Percentiles rank a stretch among this genome's conserved stretches.
Conservation (phyloP, 2,329 filamentous ascomycete genomes). For the Drechslera avenae region DNA sequence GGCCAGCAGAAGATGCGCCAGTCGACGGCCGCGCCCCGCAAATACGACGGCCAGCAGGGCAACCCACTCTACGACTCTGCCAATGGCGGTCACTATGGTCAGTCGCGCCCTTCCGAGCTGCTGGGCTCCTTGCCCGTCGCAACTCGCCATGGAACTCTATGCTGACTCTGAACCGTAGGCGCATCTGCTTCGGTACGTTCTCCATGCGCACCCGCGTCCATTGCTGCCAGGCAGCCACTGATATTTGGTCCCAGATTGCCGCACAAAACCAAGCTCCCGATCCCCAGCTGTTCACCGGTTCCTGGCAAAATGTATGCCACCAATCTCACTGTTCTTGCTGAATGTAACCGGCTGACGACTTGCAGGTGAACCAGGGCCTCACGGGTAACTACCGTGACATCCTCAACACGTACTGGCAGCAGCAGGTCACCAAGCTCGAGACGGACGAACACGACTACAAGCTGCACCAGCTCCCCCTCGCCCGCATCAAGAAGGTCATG, state of each 20-base stretch:
- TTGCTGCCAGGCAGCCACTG: slow-evolving; percentile 27
- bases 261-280: slow-evolving; percentile 86
- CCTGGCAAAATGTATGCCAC: slow-evolving; percentile 82
- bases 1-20: slow-evolving; percentile 48
- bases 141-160: slow-evolving; percentile 5
- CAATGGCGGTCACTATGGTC: slow-evolving; percentile 58
- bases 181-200: slow-evolving; percentile 69
- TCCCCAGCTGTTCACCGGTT: slow-evolving; percentile 87
- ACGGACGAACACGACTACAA: slow-evolving; percentile 98
- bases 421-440: slow-evolving; percentile 94
- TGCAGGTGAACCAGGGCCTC: slow-evolving; percentile 90
- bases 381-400: slow-evolving; percentile 94
- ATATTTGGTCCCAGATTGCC: slow-evolving; percentile 68
- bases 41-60: slow-evolving; percentile 58
- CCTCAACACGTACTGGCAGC: slow-evolving; percentile 98
- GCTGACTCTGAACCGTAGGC: slow-evolving; percentile 53
- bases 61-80: slow-evolving; percentile 54
- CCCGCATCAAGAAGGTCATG: slow-evolving; percentile 99
- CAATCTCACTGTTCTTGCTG: neutral
- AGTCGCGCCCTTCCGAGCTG: slow-evolving; percentile 19
- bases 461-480: slow-evolving; percentile 91
- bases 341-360: slow-evolving; percentile 28
- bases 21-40: slow-evolving; percentile 46
- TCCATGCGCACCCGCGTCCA: slow-evolving; percentile 18
- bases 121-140: slow-evolving; percentile 5